phyloP scores from a whole-genome alignment of 2,329 filamentous ascomycete genomes.

The Verticillium albo-atrum region DNA sequence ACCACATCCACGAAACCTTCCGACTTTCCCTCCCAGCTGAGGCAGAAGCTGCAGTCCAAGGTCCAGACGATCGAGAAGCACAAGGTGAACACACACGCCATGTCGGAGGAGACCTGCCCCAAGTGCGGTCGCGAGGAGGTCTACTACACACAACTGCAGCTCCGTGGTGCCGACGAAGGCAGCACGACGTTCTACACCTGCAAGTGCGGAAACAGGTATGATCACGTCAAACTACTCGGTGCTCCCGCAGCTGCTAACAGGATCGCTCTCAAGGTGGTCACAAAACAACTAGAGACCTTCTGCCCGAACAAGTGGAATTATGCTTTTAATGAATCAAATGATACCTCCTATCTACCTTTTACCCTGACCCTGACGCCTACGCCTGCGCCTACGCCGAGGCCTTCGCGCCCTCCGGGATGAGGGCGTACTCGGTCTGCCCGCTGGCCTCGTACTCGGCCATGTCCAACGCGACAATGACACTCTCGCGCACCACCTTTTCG shows the following conservation, averaged over 20 bases:
- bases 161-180: constrained; percentile 92
- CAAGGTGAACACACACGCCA: constrained; percentile 70
- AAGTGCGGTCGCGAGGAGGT: constrained; percentile 81
- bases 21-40: constrained; percentile 85
- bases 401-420: constrained; percentile 64
- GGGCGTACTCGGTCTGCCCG: constrained; percentile 84
- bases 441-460: constrained; percentile 97
- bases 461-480: constrained; percentile 89
- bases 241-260: background rate
- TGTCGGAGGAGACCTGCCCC: constrained; percentile 65
- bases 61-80: constrained; percentile 76
- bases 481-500: constrained; percentile 91
- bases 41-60: constrained; percentile 77
- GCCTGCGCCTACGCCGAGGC: constrained; percentile 27
- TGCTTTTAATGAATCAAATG: background rate
- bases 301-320: constrained; percentile 1
- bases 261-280: constrained; percentile 38
- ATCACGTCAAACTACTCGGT: no score
- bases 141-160: constrained; percentile 77
- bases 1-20: constrained; percentile 81
- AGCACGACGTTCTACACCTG: constrained; percentile 89
- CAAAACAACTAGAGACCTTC: constrained; percentile 50
- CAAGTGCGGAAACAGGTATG: constrained; percentile 80
- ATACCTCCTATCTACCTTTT: background rate
- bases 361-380: no score